Percentiles rank a stretch among this genome's conserved stretches.
phyloP scores from a whole-genome alignment of 148 eudicot genomes.

The Arctostaphylos glauca region DNA sequence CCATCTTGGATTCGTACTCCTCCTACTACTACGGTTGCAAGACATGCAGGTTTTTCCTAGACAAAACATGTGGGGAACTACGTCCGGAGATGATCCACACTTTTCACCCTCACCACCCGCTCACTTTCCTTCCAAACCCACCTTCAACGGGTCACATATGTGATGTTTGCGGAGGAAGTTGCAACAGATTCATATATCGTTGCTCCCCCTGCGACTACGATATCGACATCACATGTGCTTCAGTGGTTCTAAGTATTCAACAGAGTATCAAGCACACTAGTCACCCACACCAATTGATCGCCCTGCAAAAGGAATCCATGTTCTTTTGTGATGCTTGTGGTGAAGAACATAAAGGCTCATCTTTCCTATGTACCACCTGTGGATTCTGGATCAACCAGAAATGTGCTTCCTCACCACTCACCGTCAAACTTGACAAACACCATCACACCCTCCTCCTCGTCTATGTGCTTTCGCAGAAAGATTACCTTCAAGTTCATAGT shows the following conservation, averaged over 20 bases:
- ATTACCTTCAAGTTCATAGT: too few relatives aligned
- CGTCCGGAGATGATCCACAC: background rate
- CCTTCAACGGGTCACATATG: background rate
- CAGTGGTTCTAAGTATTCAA: background rate
- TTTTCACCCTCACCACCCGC: background rate
- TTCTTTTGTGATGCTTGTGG: background rate
- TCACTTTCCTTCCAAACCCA: background rate
- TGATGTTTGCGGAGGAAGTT: background rate
- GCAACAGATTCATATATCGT: background rate
- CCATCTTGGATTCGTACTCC: background rate
- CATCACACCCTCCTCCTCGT: background rate
- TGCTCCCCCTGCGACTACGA: background rate
- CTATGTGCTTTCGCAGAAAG: background rate
- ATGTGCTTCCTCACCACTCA: background rate
- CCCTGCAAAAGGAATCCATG: background rate
- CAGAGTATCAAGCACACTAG: background rate
- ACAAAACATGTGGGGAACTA: background rate
- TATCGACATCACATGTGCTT: background rate
- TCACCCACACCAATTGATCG: background rate
- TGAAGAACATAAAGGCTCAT: background rate
- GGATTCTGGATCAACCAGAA: too few relatives aligned
- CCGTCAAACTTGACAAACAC: background rate
- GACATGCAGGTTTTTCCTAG: background rate
- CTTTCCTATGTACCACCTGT: background rate
- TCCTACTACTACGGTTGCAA: conserved; percentile 9